Conservation (phyloP, 1,284 basidiomycete species). For the Phylloboletellus chloephorus region DNA sequence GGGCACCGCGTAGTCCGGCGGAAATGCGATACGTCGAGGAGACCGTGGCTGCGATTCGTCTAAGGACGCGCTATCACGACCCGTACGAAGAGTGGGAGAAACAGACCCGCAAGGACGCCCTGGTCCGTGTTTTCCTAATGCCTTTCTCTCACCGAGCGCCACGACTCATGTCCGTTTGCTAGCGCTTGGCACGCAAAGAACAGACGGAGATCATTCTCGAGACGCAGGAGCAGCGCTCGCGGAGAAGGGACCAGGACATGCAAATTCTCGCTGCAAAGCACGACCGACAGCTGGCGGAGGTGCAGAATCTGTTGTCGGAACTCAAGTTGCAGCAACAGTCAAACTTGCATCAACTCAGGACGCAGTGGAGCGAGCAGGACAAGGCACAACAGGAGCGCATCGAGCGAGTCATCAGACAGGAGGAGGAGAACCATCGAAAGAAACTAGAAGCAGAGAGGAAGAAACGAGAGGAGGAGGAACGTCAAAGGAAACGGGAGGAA, state of each 20-base stretch:
- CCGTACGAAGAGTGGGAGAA: conserved; percentile 77
- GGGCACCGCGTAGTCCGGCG: conserved; percentile 30
- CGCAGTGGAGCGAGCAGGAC: conserved; percentile 50
- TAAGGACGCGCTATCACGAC: conserved; percentile 61
- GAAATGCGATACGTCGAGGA: conserved; percentile 58
- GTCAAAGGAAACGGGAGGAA: conserved; percentile 37
- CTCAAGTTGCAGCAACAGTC: conserved; percentile 42
- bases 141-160: not conserved
- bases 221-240: conserved; percentile 37
- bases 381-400: conserved; percentile 51
- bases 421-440: conserved; percentile 56
- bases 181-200: conserved; percentile 59
- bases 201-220: conserved; percentile 38
- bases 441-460: conserved; percentile 49
- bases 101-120: conserved; percentile 60
- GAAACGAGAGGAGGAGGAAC: conserved; percentile 43
- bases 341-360: conserved; percentile 43
- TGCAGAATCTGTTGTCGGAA: conserved; percentile 40
- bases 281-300: conserved; percentile 45
- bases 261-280: conserved; percentile 37
- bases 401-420: conserved; percentile 56
- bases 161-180: not conserved
- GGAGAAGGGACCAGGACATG: conserved; percentile 35
- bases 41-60: conserved; percentile 62
- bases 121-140: conserved; percentile 42